Conservation (phyloP, 257 asterid genomes). For the Nicotiana benthamiana region DNA sequence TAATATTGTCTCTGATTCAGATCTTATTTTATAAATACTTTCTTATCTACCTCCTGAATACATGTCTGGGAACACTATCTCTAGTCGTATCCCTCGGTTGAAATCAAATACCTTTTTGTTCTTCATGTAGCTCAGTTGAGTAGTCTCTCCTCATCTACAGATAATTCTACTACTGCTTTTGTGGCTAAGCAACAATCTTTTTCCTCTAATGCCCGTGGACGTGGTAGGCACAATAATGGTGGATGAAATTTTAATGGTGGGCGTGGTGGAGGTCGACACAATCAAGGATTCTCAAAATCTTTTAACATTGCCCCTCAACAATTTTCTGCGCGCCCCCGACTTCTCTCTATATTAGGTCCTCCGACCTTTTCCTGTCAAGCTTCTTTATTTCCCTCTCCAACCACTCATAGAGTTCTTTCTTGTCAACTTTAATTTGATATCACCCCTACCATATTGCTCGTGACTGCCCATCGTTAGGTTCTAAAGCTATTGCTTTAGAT, state of each 20-base stretch:
- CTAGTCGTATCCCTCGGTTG: background rate
- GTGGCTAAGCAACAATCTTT: too few relatives aligned
- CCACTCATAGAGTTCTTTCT: background rate
- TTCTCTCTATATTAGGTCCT: background rate
- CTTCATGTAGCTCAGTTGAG: background rate
- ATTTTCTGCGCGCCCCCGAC: background rate
- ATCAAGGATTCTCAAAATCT: too few relatives aligned
- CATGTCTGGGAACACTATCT: background rate
- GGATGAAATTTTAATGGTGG: too few relatives aligned
- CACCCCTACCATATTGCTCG: background rate
- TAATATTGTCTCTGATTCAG: background rate
- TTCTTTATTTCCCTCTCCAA: background rate
- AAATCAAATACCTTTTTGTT: background rate
- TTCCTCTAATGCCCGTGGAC: too few relatives aligned
- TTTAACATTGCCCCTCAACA: too few relatives aligned
- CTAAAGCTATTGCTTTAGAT: background rate
- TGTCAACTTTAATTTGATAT: background rate
- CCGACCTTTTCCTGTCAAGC: background rate
- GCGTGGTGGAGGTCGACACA: too few relatives aligned
- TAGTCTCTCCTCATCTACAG: background rate
- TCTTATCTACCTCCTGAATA: background rate
- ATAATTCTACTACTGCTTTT: background rate
- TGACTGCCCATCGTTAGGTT: background rate
- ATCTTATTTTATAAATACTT: too few relatives aligned
- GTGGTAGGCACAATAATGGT: too few relatives aligned